Evolutionary conservation across 441 rosid species (phyloP).

Genomic region (Sinapis alba): DNA sequence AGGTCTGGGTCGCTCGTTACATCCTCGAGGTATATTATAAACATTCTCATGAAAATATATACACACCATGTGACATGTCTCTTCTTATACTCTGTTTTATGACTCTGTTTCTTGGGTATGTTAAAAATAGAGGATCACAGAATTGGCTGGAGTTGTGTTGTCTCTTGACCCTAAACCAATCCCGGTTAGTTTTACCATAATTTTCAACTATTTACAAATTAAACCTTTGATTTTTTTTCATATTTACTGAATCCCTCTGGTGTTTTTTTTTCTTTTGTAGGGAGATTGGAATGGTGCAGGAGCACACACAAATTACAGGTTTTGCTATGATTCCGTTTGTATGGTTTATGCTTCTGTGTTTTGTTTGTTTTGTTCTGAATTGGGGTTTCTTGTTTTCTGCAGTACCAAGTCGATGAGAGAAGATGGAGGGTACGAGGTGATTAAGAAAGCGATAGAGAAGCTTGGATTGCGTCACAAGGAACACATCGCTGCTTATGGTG

Average conservation of each 20-base stretch:
- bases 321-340: background rate
- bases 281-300: conserved; percentile 96
- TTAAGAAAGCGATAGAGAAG: conserved; percentile 84
- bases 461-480: conserved; percentile 62
- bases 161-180: conserved; percentile 90
- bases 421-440: conserved; percentile 73
- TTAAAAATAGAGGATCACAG: conserved; percentile 74
- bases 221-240: background rate
- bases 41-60: background rate
- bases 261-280: conserved; percentile 20
- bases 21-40: conserved; percentile 63
- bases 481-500: conserved; percentile 70
- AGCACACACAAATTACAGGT: conserved; percentile 93
- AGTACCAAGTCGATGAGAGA: conserved; percentile 77
- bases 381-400: background rate
- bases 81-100: background rate
- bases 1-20: conserved; percentile 86
- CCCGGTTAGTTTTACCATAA: conserved; percentile 36
- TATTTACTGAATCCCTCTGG: background rate
- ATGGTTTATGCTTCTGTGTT: background rate
- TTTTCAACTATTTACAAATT: background rate
- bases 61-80: background rate
- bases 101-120: conserved; percentile 19
- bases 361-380: background rate
- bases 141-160: conserved; percentile 84